Base-by-base conservation (phyloP, 2,329 filamentous ascomycete genomes). In the Fusarium citri region DNA sequence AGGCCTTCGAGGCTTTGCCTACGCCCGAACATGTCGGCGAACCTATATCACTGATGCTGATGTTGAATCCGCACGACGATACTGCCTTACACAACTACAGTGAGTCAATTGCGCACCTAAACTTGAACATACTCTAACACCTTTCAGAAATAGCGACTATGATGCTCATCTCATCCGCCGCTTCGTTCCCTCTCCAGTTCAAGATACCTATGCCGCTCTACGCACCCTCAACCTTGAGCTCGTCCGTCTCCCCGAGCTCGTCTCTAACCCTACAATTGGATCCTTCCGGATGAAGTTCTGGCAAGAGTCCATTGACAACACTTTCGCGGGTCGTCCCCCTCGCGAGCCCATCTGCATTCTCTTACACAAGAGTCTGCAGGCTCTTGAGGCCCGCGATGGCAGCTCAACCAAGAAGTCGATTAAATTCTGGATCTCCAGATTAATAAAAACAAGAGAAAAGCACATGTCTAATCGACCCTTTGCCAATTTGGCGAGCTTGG, bases 201-300 rank as follows among this genome's bases (percentile, higher is more conserved):
- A 90, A 75, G 91, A 97, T 80, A 91, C 93, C 72, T 98, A 98
- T 81, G 88, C 97, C 72, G 94, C 94, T 63, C 89, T 99, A 61
- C 92, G 95, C 68, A 92, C 94, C 53, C 90, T 99, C 80, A 99
- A 99, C 78, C 87, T 98, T 75, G 95, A 98, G 79, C 88, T 98
- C 64, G 93, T 95, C 46, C 89, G 93, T 60, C 92, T 98, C 67
- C 94, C 96, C 60, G 95, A 98, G 80, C 89, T 92, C 15, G 94
- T 96, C 22, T 96, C 93, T 48, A 96, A 92, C 65, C 89, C 92
- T n/a, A 91, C 91, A 6, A 92, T 98, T 65, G 95, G 94, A 51
- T 86, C 91, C 55, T 89, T 98, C 86, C 94, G 96, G 69, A 91
- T 97, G 80, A 93, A 97, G 79, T 98, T 98, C 84, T 98, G 96